Base-by-base conservation (phyloP, 2,329 filamentous ascomycete genomes). In the Corynespora cassiicola region DNA sequence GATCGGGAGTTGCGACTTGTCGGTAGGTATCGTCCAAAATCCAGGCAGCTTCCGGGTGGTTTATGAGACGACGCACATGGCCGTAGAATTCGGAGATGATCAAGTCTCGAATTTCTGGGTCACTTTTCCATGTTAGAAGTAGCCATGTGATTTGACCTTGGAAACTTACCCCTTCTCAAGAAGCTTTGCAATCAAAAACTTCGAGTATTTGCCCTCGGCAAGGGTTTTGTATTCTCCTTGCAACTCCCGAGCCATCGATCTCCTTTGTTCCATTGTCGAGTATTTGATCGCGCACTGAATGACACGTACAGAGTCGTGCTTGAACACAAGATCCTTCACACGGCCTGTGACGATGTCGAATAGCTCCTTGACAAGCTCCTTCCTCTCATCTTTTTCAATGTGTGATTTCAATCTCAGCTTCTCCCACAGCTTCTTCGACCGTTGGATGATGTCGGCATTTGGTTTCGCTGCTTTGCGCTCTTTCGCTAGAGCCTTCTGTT, bases 251-350 rank as follows among this genome's bases (percentile, higher is more conserved):
- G 91, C 90, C 59, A 99, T 96, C 73, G 86, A 82, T 69, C 86
- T 88, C 62, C 89, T 82, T 72, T 96, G 91, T 45, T 88, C 86
- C 38, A 84, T 77, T 21, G 27, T 95, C 31, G 90, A 87, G 71
- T 99, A 99, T 71, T 99, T 99, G 72, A 99, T 82, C 23, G 92
- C 94, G 9, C 91, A 96, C 74, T 99, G 94, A 17, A 99, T 87
- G 26, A 96, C 90, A 54, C 94, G 83, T n/a, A 96, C 92, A 22
- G 90, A 89, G 66, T 99, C 94, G 69, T 99, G 94, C 80, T 99
- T 99, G 74, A 99, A 88, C 14, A 96, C 92, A 54, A 97, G 96
- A 47, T 97, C 94, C 70, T 89, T 90, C 58, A 97, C 87, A 41
- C 88, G 84, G 36, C 91, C 92, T 16, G 88, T 94, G 58, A 96